Percentiles rank a stretch among this genome's conserved stretches.
phyloP scores from a whole-genome alignment of 768 basidiomycete genomes.

The Dendrothele bispora region DNA sequence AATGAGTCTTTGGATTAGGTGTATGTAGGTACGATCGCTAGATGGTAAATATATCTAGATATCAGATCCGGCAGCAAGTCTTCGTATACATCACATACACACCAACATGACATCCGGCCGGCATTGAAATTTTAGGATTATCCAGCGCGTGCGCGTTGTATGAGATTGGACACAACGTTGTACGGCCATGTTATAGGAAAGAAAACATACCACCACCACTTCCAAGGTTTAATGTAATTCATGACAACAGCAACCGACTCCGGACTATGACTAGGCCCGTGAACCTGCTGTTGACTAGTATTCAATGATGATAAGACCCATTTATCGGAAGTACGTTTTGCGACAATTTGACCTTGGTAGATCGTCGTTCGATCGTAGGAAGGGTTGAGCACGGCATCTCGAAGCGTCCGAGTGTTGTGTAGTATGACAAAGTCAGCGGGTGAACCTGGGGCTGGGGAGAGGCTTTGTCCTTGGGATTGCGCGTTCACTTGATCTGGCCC shows the following conservation, averaged over 20 bases:
- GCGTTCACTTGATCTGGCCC: no score
- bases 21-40: no score
- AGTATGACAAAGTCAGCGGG: slow-evolving; percentile 61
- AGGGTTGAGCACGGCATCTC: slow-evolving; percentile 51
- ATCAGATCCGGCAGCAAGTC: no score
- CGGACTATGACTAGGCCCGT: not conserved
- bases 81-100: no score
- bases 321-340: slow-evolving; percentile 30
- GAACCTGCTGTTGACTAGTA: no score
- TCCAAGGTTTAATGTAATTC: not conserved
- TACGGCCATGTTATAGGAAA: slow-evolving; percentile 4
- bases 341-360: slow-evolving; percentile 43
- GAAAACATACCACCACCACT: slow-evolving; percentile 4
- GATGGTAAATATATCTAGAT: no score
- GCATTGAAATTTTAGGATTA: not conserved
- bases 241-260: no score
- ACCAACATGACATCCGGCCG: no score
- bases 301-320: no score
- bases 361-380: slow-evolving; percentile 51
- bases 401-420: slow-evolving; percentile 44
- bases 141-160: not conserved
- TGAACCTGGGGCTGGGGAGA: slow-evolving; percentile 40
- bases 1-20: no score
- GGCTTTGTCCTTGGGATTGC: slow-evolving; percentile 20
- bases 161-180: not conserved